phyloP scores from a whole-genome alignment of 2,329 filamentous ascomycete genomes.

The Tolypocladium inflatum region DNA sequence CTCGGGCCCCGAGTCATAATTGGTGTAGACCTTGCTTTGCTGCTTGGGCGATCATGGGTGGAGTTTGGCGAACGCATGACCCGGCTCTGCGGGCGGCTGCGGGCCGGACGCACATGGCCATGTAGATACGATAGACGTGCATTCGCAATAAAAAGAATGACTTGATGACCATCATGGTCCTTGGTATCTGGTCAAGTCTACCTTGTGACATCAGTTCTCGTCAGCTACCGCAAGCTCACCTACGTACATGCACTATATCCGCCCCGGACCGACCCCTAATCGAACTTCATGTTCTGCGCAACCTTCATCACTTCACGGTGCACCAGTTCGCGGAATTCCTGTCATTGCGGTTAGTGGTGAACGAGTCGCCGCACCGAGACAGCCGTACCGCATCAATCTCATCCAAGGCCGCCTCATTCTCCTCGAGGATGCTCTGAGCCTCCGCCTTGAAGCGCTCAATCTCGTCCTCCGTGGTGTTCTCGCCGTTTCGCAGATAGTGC shows the following conservation, averaged over 20 bases:
- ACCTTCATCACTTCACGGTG: conserved; percentile 12
- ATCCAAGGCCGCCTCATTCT: background rate
- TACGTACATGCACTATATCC: background rate
- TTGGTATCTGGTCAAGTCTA: background rate
- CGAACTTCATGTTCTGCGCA: conserved; percentile 12
- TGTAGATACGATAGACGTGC: background rate
- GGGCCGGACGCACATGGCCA: background rate
- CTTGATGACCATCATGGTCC: background rate
- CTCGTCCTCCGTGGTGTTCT: background rate
- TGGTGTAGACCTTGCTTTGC: background rate
- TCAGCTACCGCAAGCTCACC: background rate
- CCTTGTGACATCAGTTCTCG: background rate
- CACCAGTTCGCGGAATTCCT: conserved; percentile 19
- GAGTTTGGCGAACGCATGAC: background rate
- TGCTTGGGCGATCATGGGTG: background rate
- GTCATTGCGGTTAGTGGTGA: background rate
- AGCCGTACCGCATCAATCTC: conserved; percentile 1
- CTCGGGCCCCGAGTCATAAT: background rate
- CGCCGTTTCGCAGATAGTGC: background rate
- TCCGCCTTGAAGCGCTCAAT: background rate
- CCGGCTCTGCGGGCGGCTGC: background rate
- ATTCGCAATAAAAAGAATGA: background rate
- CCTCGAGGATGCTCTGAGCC: background rate
- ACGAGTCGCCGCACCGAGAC: no score
- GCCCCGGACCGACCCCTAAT: background rate